A percentile compares a stretch with the other conserved stretches of the same genome.
Conservation (phyloP, 179 eudicot genomes). For the Silene coronaria region DNA sequence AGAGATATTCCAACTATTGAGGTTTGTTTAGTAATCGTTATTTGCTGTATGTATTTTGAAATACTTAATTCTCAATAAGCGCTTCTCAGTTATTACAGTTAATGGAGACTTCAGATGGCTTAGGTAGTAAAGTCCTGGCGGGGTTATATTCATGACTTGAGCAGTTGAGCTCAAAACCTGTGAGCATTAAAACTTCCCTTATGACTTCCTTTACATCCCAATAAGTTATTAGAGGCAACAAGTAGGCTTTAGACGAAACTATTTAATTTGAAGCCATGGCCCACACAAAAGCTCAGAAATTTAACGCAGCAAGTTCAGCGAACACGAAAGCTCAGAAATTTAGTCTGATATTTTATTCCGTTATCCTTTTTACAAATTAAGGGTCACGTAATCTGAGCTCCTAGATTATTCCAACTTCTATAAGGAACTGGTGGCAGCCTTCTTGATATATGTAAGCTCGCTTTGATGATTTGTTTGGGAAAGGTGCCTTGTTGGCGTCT, state of each 20-base stretch:
- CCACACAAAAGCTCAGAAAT: background rate
- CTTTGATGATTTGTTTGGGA: background rate
- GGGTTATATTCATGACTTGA: background rate
- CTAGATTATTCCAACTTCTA: background rate
- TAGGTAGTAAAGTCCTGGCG: background rate
- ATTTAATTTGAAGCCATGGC: background rate
- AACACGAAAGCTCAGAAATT: background rate
- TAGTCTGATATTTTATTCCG: background rate
- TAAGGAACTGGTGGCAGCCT: background rate
- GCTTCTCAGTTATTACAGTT: background rate
- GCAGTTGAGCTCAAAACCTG: too few species aligned
- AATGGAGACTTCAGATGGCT: background rate
- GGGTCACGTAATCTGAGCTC: background rate
- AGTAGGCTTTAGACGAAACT: background rate
- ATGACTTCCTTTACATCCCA: too few species aligned
- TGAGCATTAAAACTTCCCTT: too few species aligned
- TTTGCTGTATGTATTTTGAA: constrained; percentile 11
- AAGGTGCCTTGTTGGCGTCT: background rate
- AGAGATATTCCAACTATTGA: constrained; percentile 34
- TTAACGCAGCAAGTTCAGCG: background rate
- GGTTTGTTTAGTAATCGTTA: constrained; percentile 28
- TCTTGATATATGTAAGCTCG: background rate
- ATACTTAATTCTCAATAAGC: background rate
- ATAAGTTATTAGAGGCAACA: background rate
- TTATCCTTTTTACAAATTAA: background rate